Evolutionary conservation across 2,329 filamentous ascomycete species (phyloP), one percentile per base, ranked within the genome.

Genomic region (Xylogone sp.): DNA sequence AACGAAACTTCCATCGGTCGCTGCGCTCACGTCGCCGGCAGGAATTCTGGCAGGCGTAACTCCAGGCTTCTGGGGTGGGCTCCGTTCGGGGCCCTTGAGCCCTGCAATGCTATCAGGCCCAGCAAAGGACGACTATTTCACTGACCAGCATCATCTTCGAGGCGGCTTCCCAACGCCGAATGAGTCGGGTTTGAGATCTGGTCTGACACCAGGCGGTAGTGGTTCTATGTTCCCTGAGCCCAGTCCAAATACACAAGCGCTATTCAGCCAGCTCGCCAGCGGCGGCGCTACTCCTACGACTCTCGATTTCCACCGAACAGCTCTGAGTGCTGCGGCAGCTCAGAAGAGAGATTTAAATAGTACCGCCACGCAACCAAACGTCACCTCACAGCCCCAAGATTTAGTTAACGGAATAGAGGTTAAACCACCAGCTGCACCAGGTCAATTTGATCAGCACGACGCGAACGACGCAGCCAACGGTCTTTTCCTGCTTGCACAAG

Each of bases 201-300:
- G 94, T 51, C 73, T 97, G 59, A 97, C 94, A 49, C 94, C 94
- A 46, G 94, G 94, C 54, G 93, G 93, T 59, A 91, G 92, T 68
- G 93, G 92, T 62, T 96, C 92, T 62, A 97, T 97, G 90, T 97
- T 97, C 75, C 91, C 93, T 51, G 89, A 87, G 50, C 87, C 90
- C 2, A 96, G 88, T 67, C 92, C 90, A 31, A 95, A 89, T 68
- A 89, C 90, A 0, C 87, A 91, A 73, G 87, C 88, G 47, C 73
- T 97, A 6, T 90, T 92, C 70, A 86, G 87, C 55, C 86, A 88
- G 59, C 74, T 94, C 34, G 84, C 89, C 58, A 88, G 83, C 65
- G 89, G 89, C 58, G 88, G 87, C 51, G 88, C 90, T 3, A 99
- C 94, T 1, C 94, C 94, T 8, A 86, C 87, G 55, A 96, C 93